These are phyloP conservation scores for Eleusine indica DNA, from an alignment of 176 grass and related monocot species.

Conservation along the genomic window DNA sequence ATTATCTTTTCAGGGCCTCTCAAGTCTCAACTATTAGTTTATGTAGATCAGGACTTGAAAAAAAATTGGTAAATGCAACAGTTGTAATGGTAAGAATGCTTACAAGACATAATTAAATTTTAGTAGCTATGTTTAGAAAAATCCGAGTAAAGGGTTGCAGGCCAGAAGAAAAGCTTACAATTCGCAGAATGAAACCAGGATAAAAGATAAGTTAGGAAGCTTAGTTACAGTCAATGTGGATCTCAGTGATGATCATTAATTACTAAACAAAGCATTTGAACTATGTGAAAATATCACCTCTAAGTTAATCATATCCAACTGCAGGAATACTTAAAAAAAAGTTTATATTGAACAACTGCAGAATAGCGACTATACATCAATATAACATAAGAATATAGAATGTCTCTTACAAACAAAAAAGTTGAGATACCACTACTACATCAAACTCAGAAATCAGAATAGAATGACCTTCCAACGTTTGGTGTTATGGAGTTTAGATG, in stretches of 20 bases:
- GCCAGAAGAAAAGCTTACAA: background rate
- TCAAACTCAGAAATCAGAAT: background rate
- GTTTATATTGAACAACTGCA: background rate
- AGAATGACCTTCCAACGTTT: constrained; percentile 24
- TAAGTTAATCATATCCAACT: background rate
- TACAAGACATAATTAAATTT: background rate
- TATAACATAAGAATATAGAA: constrained; percentile 19
- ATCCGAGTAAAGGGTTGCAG: background rate
- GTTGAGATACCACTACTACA: constrained; percentile 2
- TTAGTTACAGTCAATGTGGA: constrained; percentile 6
- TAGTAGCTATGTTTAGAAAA: background rate
- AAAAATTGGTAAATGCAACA: constrained; percentile 8
- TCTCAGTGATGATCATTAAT: background rate
- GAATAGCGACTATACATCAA: background rate
- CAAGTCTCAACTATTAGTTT: background rate
- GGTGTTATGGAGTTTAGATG: background rate
- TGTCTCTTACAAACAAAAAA: constrained; percentile 7
- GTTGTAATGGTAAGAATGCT: background rate
- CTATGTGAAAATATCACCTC: background rate
- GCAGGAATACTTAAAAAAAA: background rate
- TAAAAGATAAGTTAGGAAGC: constrained; percentile 13
- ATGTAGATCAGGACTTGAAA: background rate
- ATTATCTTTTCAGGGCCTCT: constrained; percentile 33
- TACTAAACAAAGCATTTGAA: constrained; percentile 21
- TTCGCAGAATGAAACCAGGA: constrained; percentile 6